Percentiles rank a stretch among this genome's conserved stretches.
Evolutionary conservation across 2,329 filamentous ascomycete species (phyloP).

Genomic region (Trichoderma hamatum): DNA sequence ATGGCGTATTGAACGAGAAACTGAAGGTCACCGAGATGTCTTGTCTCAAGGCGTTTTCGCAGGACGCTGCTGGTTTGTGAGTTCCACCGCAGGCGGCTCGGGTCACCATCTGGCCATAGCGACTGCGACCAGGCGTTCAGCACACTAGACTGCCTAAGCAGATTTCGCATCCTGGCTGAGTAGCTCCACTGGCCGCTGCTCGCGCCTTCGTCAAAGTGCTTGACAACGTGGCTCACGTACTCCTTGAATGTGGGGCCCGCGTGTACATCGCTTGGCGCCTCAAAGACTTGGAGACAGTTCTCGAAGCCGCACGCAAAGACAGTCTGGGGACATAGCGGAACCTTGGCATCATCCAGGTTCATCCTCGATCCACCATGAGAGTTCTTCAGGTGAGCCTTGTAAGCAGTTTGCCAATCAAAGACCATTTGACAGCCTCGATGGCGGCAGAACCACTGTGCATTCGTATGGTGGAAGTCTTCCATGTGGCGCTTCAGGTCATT

Average conservation of each 20-base stretch:
- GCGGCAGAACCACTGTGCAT: slow-evolving; percentile 51
- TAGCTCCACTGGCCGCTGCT: slow-evolving; percentile 49
- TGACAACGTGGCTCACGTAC: slow-evolving; percentile 51
- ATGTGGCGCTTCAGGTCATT: slow-evolving; percentile 55
- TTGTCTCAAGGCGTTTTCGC: slow-evolving; percentile 50
- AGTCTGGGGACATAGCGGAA: slow-evolving; percentile 50
- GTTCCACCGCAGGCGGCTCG: slow-evolving; percentile 45
- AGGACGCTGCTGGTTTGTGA: slow-evolving; percentile 47
- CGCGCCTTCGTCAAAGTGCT: slow-evolving; percentile 50
- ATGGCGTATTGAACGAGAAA: slow-evolving; percentile 46
- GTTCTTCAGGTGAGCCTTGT: slow-evolving; percentile 51
- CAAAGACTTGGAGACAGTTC: slow-evolving; percentile 49
- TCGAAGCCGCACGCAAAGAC: slow-evolving; percentile 55
- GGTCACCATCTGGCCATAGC: slow-evolving; percentile 41
- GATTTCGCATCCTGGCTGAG: slow-evolving; percentile 49
- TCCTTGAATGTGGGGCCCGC: slow-evolving; percentile 46
- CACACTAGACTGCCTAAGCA: slow-evolving; percentile 46
- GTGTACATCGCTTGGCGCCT: slow-evolving; percentile 46
- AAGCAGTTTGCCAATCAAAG: slow-evolving; percentile 53
- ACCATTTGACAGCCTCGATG: slow-evolving; percentile 48
- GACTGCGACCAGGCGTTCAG: slow-evolving; percentile 44
- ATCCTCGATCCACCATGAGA: slow-evolving; percentile 48
- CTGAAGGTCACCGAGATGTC: slow-evolving; percentile 47
- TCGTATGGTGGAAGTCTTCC: slow-evolving; percentile 52
- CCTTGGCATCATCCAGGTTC: slow-evolving; percentile 47